Evolutionary conservation across 2,329 filamentous ascomycete species (phyloP).

Genomic region (Exophiala spinifera): DNA sequence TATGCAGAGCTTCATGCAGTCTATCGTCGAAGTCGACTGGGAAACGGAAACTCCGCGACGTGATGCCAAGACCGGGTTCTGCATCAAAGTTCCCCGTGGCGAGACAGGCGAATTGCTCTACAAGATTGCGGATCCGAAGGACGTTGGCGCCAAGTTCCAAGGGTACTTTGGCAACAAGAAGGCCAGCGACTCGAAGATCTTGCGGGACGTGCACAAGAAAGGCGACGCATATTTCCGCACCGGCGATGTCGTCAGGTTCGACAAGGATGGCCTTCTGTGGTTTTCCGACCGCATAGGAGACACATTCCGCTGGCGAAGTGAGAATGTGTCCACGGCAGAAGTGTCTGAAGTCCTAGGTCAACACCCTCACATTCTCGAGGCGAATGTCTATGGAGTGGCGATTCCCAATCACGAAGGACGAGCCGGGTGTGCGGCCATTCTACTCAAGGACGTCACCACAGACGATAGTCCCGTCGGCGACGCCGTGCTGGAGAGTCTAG

Average conservation of each 20-base stretch:
- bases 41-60: constrained; percentile 66
- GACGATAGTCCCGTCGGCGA: constrained; percentile 8
- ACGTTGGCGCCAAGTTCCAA: constrained; percentile 57
- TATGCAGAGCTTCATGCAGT: constrained; percentile 50
- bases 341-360: constrained; percentile 62
- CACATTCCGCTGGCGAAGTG: constrained; percentile 72
- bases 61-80: constrained; percentile 67
- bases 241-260: constrained; percentile 63
- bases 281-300: constrained; percentile 70
- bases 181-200: constrained; percentile 65
- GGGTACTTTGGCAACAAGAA: constrained; percentile 68
- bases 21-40: constrained; percentile 68
- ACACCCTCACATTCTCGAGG: constrained; percentile 48
- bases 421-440: constrained; percentile 60
- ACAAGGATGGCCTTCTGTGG: constrained; percentile 63
- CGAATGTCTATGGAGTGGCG: constrained; percentile 67
- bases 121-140: constrained; percentile 49
- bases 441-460: constrained; percentile 29
- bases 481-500: constrained; percentile 22
- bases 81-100: constrained; percentile 55
- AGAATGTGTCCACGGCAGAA: constrained; percentile 66
- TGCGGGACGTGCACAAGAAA: constrained; percentile 61
- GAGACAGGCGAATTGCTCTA: constrained; percentile 69
- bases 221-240: constrained; percentile 68
- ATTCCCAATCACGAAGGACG: constrained; percentile 66